Conservation (phyloP, 148 eudicot species). For the Beta vulgaris region DNA sequence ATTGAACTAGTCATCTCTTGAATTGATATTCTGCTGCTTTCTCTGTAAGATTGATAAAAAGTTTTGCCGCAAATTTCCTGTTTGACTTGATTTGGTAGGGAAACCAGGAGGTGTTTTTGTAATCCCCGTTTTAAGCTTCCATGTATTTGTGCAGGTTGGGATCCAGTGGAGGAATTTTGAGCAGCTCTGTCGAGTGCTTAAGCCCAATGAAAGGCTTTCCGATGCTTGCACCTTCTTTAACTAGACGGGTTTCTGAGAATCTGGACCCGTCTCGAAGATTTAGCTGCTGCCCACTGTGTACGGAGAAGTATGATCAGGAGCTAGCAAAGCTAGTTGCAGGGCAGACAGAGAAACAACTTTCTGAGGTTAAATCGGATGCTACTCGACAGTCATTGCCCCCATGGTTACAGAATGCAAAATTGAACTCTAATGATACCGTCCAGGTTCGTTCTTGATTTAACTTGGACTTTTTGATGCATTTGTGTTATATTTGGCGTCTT, state of each 20-base stretch:
- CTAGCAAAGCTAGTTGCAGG: constrained; percentile 39
- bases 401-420: constrained; percentile 76
- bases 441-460: constrained; percentile 37
- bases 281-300: constrained; percentile 66
- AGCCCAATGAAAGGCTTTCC: constrained; percentile 50
- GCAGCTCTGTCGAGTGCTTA: constrained; percentile 49
- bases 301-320: constrained; percentile 61
- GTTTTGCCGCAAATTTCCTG: no score
- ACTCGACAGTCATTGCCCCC: constrained; percentile 49
- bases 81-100: neutral
- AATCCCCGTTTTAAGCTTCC: neutral
- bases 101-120: neutral
- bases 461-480: neutral
- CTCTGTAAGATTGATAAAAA: neutral
- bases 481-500: neutral
- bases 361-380: constrained; percentile 41
- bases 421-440: constrained; percentile 19
- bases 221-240: constrained; percentile 29
- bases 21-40: neutral
- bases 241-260: constrained; percentile 46
- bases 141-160: constrained; percentile 42
- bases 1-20: neutral
- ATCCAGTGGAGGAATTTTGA: constrained; percentile 48
- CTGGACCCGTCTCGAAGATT: constrained; percentile 38
- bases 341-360: constrained; percentile 50